Conservation (phyloP, 2,329 filamentous ascomycete species). For the Colletotrichum abscissum region DNA sequence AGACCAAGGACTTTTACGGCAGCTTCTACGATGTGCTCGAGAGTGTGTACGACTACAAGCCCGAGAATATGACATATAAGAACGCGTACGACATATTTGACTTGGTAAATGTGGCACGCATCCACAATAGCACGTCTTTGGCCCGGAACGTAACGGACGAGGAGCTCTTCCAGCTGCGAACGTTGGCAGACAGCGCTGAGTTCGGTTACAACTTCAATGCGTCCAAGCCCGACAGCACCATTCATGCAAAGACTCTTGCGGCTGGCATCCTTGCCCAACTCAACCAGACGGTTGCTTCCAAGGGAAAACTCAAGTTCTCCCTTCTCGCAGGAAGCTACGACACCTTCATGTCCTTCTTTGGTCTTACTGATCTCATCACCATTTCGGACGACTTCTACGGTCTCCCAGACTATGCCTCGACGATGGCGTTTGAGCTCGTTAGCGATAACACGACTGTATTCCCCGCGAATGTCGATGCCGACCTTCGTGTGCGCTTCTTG, state of each 20-base stretch:
- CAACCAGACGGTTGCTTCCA: conserved; percentile 43
- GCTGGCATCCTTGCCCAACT: conserved; percentile 45
- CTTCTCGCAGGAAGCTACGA: conserved; percentile 49
- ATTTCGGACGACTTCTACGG: conserved; percentile 45
- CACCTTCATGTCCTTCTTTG: conserved; percentile 50
- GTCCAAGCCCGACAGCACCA: conserved; percentile 43
- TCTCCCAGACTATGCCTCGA: conserved; percentile 49
- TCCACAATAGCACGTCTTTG: conserved; percentile 44
- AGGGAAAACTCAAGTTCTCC: conserved; percentile 47
- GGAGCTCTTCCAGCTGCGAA: conserved; percentile 46
- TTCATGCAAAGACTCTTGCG: conserved; percentile 46
- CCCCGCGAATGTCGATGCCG: conserved; percentile 39
- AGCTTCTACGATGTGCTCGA: conserved; percentile 43
- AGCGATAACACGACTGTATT: conserved; percentile 40
- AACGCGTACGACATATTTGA: conserved; percentile 51
- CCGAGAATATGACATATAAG: conserved; percentile 46
- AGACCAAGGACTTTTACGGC: conserved; percentile 45
- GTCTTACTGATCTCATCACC: conserved; percentile 41
- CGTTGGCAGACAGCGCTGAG: conserved; percentile 47
- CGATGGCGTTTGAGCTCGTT: conserved; percentile 50
- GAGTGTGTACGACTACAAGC: conserved; percentile 45
- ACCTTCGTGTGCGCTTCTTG: conserved; percentile 47
- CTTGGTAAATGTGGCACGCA: conserved; percentile 48
- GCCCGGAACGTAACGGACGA: conserved; percentile 46
- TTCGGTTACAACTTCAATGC: conserved; percentile 46